Percentiles rank a stretch among this genome's conserved stretches.
Evolutionary conservation across 2,329 filamentous ascomycete species (phyloP).

Genomic region (Pyrenochaeta sp.): DNA sequence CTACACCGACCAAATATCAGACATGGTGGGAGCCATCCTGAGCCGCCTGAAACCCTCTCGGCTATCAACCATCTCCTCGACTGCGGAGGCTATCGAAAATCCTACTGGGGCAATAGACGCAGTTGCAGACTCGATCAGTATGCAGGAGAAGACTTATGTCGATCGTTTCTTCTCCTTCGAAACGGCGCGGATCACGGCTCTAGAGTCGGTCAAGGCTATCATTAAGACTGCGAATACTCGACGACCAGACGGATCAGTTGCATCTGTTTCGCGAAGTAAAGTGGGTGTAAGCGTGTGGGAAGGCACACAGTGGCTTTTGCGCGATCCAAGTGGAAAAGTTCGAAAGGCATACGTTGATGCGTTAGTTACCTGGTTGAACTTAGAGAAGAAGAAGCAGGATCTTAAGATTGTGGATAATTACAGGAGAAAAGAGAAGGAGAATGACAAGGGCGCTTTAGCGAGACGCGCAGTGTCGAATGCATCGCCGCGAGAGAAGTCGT

Average conservation of each 20-base stretch:
- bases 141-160: constrained; percentile 61
- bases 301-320: constrained; percentile 91
- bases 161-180: constrained; percentile 71
- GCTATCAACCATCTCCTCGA: constrained; percentile 53
- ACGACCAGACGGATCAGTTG: constrained; percentile 52
- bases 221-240: constrained; percentile 76
- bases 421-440: constrained; percentile 51
- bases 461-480: constrained; percentile 75
- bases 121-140: constrained; percentile 57
- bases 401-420: constrained; percentile 68
- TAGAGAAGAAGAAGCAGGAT: constrained; percentile 77
- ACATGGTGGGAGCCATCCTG: constrained; percentile 88
- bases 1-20: constrained; percentile 93
- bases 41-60: constrained; percentile 75
- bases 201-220: constrained; percentile 83
- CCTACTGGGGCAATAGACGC: constrained; percentile 59
- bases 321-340: constrained; percentile 79
- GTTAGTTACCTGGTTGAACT: constrained; percentile 81
- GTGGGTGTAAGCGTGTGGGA: constrained; percentile 90
- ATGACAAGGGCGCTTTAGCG: constrained; percentile 55
- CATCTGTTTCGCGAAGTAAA: constrained; percentile 73
- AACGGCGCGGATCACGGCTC: constrained; percentile 69
- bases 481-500: constrained; percentile 66
- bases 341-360: constrained; percentile 87
- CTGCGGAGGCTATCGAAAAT: constrained; percentile 60